A percentile compares a stretch with the other conserved stretches of the same genome.
These are phyloP conservation scores for Neurospora sp. DNA, from an alignment of 495 filamentous ascomycete species.

Conservation along the genomic window DNA sequence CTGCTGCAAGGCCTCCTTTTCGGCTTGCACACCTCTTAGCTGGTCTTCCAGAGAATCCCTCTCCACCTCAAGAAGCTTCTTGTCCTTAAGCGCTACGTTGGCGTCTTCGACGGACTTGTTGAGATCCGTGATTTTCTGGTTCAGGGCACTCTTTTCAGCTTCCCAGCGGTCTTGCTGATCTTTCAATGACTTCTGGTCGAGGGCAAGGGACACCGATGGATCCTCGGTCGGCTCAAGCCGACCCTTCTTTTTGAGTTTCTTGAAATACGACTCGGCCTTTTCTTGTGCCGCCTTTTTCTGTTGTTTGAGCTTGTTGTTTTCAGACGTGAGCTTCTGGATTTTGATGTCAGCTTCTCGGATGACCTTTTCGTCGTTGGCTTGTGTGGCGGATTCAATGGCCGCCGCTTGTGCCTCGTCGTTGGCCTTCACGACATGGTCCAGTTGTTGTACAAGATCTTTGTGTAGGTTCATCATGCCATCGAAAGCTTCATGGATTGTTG, in stretches of 20 bases:
- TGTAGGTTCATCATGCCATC: background rate
- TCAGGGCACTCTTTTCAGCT: background rate
- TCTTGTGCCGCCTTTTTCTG: background rate
- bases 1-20: background rate
- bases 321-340: background rate
- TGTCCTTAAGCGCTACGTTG: background rate
- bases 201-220: background rate
- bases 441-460: background rate
- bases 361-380: background rate
- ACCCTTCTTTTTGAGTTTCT: background rate
- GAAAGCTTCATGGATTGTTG: background rate
- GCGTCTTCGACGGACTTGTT: background rate
- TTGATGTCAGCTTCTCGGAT: background rate
- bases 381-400: background rate
- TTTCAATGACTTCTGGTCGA: background rate
- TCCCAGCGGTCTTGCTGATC: background rate
- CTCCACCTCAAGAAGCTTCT: background rate
- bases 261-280: background rate
- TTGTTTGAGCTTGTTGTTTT: background rate
- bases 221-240: background rate
- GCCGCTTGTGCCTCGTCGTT: background rate
- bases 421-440: background rate
- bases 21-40: background rate
- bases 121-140: background rate
- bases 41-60: background rate